Evolutionary conservation across 495 filamentous ascomycete genomes (phyloP), one percentile per base, ranked within the genome.

Genomic region (Aspergillus cavernicola): DNA sequence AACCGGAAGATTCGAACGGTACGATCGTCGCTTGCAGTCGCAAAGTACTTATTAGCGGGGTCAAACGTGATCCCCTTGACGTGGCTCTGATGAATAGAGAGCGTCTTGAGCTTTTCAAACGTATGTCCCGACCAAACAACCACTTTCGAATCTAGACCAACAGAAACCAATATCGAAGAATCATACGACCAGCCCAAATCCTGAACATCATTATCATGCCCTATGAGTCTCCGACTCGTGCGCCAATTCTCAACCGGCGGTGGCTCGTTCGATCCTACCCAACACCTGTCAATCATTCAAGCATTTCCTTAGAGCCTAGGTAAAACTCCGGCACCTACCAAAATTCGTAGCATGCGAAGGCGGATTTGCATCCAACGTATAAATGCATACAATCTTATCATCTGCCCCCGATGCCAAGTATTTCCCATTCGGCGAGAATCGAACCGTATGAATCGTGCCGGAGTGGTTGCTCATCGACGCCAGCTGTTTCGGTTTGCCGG

Each of bases 1-100:
- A 96, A 99, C 47, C 92, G 86, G 72, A 95, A 96, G 53, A 99
- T 88, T 66, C 96, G 96, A 70, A 99, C 93, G 6, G 90, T 90
- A 26, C 93, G 85, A 65, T 99, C 93, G 65, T 99, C 93, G 71
- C 89, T 95, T 1, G 93, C 91, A 1, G 93, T 99, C 23, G 93
- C 93, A 70, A 99, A 99, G 75, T 95, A 97, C 64, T 97, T 97
- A 72, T 97, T 97, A 16, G 95, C 95, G 1, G 93, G 93, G 63
- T 99, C 93, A 64, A 99, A 99, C 1, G 91, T 95, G 62, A 99
- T 89, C 20, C 93, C 93, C 68, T 99, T 99, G 66, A 99, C 95
- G 63, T 97, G 93, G 63, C 91, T 96, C 64, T 95, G 88, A 61
- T 99, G 93, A 35, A 89, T 82, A 7, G 88, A 83, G 10, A 99